Base-by-base conservation (phyloP, 176 grass and related monocot species). In the Hordeum marinum region DNA sequence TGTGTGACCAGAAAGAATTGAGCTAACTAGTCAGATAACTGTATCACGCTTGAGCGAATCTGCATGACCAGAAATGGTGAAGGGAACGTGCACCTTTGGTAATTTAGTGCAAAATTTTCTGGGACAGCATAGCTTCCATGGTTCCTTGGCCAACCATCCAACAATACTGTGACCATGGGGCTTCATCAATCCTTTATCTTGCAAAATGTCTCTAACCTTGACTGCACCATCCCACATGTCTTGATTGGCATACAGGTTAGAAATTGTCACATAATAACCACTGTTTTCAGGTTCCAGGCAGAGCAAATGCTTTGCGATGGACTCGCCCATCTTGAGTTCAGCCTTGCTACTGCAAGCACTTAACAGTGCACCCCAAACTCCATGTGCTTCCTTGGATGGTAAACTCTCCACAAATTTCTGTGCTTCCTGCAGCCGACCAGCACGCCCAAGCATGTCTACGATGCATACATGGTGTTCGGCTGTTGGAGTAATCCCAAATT, bases 191-290 rank as follows among this genome's bases (percentile, higher is more conserved):
- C 82, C 82, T 92, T 88, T 92, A 52, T 84, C 86, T 80, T 75
- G 77, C 81, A 96, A 87, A 86, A 63, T 76, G 57, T 41, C 73
- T 54, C 93, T 92, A 58, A 92, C 77, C 85, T 89, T 68, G 54
- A 87, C 55, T 35, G 89, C 89, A 76, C 89, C 77, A 84, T 43
- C 52, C 90, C 86, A 94, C 91, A 96, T 91, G 82, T 68, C 82
- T 72, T 25, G 71, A 35, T 83, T 50, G 1, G 91, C 91, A 82
- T 88, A 99, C 58, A 99, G 77, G 86, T 99, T 99, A 31, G 91
- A 94, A 26, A 94, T 50, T 11, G 93, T 99, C 36, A 99, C 90
- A 80, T 99, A 88, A 37, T 96, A 99, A 11, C 96, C 89, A 18
- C 88, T 72, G 89, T 99, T 96, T 83, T 83, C 88, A 84, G 88